phyloP scores from a whole-genome alignment of 2,329 filamentous ascomycete genomes.

The Pestalotiopsis sp. region DNA sequence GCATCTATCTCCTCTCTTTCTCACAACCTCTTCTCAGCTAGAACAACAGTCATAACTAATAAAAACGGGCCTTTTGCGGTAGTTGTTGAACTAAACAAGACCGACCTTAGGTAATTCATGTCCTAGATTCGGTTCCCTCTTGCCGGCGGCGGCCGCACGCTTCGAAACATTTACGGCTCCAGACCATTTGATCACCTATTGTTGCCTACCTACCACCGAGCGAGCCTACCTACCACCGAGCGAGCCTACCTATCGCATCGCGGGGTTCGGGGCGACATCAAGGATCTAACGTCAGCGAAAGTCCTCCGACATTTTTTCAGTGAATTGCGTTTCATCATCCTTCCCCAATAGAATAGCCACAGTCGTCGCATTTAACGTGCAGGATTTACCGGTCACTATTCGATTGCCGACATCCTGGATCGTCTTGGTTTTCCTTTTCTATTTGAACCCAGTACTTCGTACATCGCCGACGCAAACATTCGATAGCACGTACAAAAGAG shows the following conservation, averaged over 20 bases:
- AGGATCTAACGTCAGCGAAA: constrained; percentile 3
- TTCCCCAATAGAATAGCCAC: background rate
- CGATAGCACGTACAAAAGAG: background rate
- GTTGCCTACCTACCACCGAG: too few species aligned
- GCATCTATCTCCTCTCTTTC: background rate
- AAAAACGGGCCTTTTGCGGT: too few species aligned
- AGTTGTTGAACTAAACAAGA: too few species aligned
- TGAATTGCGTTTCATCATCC: background rate
- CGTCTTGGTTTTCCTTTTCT: background rate
- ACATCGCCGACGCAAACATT: background rate
- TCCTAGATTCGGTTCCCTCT: background rate
- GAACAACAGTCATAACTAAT: too few species aligned
- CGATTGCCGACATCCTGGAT: background rate
- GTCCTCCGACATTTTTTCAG: background rate
- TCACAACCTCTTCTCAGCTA: too few species aligned
- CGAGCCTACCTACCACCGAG: too few species aligned
- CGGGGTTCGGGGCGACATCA: constrained; percentile 3
- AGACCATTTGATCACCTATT: background rate
- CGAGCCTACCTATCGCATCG: constrained; percentile 4
- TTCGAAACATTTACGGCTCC: background rate
- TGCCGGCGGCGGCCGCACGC: background rate
- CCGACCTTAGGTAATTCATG: too few species aligned
- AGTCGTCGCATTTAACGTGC: background rate
- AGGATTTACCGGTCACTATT: background rate
- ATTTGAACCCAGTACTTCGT: background rate